Percentiles rank a stretch among this genome's conserved stretches.
These are phyloP conservation scores for Orbilia blumenaviensis DNA, from an alignment of 2,329 filamentous ascomycete genomes.

Conservation along the genomic window DNA sequence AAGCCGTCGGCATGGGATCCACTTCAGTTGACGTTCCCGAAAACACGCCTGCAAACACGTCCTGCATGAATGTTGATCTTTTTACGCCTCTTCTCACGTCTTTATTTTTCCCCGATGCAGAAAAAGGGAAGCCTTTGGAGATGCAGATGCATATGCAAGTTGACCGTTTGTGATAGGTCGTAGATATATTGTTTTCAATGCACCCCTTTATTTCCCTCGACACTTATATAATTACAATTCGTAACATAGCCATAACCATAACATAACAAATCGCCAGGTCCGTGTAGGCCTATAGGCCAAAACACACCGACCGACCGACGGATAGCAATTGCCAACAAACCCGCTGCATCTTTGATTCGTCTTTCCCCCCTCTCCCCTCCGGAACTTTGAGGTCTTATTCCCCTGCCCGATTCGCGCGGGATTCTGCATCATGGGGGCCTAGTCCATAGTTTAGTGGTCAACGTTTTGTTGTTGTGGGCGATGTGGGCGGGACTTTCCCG, in stretches of 20 bases:
- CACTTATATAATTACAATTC: constrained; percentile 20
- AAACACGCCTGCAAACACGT: constrained; percentile 34
- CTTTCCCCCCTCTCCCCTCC: background rate
- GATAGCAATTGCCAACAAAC: background rate
- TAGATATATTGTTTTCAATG: constrained; percentile 19
- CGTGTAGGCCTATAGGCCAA: no score
- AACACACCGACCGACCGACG: background rate
- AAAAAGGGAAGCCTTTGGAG: background rate
- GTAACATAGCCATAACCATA: no score
- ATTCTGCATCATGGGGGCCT: constrained; percentile 12
- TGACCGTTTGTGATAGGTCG: constrained; percentile 16
- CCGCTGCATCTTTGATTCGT: constrained; percentile 43
- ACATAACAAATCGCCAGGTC: no score
- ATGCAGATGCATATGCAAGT: constrained; percentile 15
- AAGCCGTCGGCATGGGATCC: constrained; percentile 24
- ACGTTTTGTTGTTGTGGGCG: constrained; percentile 31
- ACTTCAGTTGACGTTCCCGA: constrained; percentile 51
- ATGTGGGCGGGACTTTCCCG: constrained; percentile 16
- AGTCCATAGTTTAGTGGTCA: no score
- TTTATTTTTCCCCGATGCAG: constrained; percentile 19
- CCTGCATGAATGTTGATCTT: constrained; percentile 10
- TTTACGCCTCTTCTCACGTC: no score
- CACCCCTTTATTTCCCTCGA: constrained; percentile 21
- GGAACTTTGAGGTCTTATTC: constrained; percentile 22
- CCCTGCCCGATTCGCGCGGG: constrained; percentile 20